A percentile compares a stretch with the other conserved stretches of the same genome.
Conservation (phyloP, 306 rosid genomes). For the Vigna reflexopilosa region DNA sequence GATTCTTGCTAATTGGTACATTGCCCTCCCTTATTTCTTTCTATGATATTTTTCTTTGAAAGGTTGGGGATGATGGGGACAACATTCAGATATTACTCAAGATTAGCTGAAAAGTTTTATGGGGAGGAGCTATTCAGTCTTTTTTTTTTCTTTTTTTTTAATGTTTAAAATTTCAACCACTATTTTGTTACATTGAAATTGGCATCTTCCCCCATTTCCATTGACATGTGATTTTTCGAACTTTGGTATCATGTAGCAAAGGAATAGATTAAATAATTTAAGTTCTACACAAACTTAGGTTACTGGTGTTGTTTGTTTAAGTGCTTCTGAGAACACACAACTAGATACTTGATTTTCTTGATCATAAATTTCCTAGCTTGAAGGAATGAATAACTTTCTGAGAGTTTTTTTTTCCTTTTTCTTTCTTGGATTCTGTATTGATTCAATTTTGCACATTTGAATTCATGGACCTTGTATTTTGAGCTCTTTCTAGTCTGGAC, state of each 20-base stretch:
- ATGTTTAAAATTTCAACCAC: conserved; percentile 50
- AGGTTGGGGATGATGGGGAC: conserved; percentile 57
- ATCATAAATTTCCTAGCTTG: conserved; percentile 51
- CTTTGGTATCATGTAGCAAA: conserved; percentile 70
- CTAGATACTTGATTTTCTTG: conserved; percentile 55
- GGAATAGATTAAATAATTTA: conserved; percentile 75
- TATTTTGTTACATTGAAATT: conserved; percentile 56
- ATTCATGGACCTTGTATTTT: conserved; percentile 44
- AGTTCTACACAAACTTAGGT: conserved; percentile 67
- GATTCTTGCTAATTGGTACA: conserved; percentile 82
- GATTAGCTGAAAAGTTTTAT: conserved; percentile 65
- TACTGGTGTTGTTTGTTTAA: conserved; percentile 54
- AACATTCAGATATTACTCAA: conserved; percentile 63
- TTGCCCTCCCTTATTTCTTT: conserved; percentile 50
- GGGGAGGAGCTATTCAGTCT: conserved; percentile 53
- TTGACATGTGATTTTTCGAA: conserved; percentile 64
- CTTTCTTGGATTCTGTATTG: conserved; percentile 44
- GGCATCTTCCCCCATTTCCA: conserved; percentile 61
- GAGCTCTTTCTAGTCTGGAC: conserved; percentile 25
- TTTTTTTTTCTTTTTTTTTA: not conserved
- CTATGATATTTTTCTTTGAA: conserved; percentile 45
- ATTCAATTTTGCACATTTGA: conserved; percentile 46
- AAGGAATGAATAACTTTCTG: conserved; percentile 55
- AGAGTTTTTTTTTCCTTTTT: conserved; percentile 40
- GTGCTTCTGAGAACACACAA: conserved; percentile 60